Percentiles rank a stretch among this genome's conserved stretches.
These are phyloP conservation scores for Cercospora berteroae DNA, from an alignment of 2,329 filamentous ascomycete species.

Conservation along the genomic window DNA sequence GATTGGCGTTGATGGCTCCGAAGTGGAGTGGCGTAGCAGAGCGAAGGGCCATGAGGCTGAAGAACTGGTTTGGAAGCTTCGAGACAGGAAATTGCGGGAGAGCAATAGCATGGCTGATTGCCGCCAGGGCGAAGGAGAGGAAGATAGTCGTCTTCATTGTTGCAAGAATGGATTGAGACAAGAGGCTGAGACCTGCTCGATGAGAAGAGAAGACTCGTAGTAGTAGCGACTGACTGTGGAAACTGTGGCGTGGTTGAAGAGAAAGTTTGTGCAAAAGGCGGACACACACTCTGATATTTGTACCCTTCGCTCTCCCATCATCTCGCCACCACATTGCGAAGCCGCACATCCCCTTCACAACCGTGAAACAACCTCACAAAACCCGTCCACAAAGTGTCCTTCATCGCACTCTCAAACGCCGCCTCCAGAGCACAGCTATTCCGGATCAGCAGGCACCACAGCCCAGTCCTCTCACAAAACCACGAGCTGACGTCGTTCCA, in stretches of 20 bases:
- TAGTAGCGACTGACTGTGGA: conserved; percentile 1
- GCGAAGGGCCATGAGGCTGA: conserved; percentile 30
- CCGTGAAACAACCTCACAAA: neutral
- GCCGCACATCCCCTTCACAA: neutral
- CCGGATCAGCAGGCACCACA: conserved; percentile 2
- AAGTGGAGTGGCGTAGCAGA: conserved; percentile 33
- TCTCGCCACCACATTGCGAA: too few species aligned
- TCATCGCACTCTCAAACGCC: conserved; percentile 1
- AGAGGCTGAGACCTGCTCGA: conserved; percentile 2
- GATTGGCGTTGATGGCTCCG: conserved; percentile 28
- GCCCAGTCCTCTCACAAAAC: neutral
- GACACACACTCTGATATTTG: neutral
- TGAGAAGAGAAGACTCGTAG: neutral
- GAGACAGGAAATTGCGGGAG: neutral
- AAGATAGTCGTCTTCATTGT: conserved; percentile 29
- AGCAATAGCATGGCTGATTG: conserved; percentile 20
- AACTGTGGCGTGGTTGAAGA: conserved; percentile 1
- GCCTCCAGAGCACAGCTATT: conserved; percentile 4
- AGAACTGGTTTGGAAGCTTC: conserved; percentile 26
- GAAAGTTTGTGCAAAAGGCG: neutral
- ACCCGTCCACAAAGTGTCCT: neutral
- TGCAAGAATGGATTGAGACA: neutral
- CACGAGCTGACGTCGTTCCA: conserved; percentile 4
- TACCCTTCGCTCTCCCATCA: neutral
- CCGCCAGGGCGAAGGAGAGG: conserved; percentile 7